phyloP scores from a whole-genome alignment of 2,329 filamentous ascomycete genomes.

The Samsoniella hepiali region DNA sequence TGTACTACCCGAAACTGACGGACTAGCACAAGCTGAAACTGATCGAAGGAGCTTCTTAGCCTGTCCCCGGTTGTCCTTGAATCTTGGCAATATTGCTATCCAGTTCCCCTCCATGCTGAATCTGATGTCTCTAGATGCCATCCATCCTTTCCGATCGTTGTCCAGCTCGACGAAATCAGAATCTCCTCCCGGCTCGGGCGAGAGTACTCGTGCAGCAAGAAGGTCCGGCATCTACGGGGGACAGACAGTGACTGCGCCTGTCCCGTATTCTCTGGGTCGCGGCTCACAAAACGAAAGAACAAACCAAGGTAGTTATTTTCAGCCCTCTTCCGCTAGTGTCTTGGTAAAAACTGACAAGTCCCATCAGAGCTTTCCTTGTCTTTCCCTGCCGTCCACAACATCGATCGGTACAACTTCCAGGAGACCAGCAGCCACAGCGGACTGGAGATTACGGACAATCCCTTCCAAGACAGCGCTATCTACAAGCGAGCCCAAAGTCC shows the following conservation, averaged over 20 bases:
- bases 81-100: slow-evolving; percentile 27
- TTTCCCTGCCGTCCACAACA: not conserved
- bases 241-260: not conserved
- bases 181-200: not conserved
- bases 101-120: slow-evolving; percentile 29
- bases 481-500: not conserved
- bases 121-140: slow-evolving; percentile 12
- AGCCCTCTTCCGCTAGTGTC: not conserved
- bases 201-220: not conserved
- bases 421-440: not conserved
- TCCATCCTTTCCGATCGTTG: not conserved
- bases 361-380: not conserved
- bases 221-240: not conserved
- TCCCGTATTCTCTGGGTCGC: no score
- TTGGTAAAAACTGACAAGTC: not conserved
- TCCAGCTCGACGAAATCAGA: not conserved
- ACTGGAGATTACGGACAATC: not conserved
- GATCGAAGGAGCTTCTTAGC: slow-evolving; percentile 9
- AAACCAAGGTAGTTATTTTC: not conserved
- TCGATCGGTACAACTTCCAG: not conserved
- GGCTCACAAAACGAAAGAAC: not conserved
- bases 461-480: not conserved
- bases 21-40: not conserved
- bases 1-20: not conserved
- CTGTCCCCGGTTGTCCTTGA: slow-evolving; percentile 33